Evolutionary conservation across 2,329 filamentous ascomycete species (phyloP).

Genomic region (Parastagonospora avenae): DNA sequence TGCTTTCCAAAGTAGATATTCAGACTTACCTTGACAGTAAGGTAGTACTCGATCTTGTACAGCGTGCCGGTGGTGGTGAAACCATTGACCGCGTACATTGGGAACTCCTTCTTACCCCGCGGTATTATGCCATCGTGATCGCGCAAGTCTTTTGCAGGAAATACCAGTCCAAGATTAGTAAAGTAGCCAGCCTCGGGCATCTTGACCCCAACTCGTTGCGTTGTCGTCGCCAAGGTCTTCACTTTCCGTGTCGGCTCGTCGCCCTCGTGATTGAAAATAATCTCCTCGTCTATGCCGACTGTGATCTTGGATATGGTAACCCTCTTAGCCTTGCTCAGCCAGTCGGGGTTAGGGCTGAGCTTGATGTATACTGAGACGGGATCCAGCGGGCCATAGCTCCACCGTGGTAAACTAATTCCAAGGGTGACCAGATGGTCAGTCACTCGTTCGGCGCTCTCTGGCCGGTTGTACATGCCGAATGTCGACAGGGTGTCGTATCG

Average conservation of each 20-base stretch:
- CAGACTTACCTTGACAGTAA: slow-evolving; percentile 80
- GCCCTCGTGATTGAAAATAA: slow-evolving; percentile 97
- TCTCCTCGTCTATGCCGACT: slow-evolving; percentile 92
- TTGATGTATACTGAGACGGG: slow-evolving; percentile 97
- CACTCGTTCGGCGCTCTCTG: slow-evolving; percentile 83
- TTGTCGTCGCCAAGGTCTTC: slow-evolving; percentile 84
- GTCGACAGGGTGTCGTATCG: slow-evolving; percentile 97
- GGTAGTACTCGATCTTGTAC: slow-evolving; percentile 98
- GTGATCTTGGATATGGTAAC: slow-evolving; percentile 95
- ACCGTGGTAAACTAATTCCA: slow-evolving; percentile 88
- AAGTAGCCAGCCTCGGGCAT: slow-evolving; percentile 91
- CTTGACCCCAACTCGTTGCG: slow-evolving; percentile 79
- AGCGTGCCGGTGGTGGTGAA: slow-evolving; percentile 94
- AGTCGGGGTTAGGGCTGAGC: slow-evolving; percentile 88
- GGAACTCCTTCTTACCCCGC: slow-evolving; percentile 83
- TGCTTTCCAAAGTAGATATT: not conserved
- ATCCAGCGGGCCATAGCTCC: slow-evolving; percentile 95
- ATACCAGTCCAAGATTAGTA: slow-evolving; percentile 88
- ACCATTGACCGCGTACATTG: slow-evolving; percentile 82
- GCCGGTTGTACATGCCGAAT: slow-evolving; percentile 99
- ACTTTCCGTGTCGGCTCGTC: slow-evolving; percentile 91
- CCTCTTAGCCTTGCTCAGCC: slow-evolving; percentile 85
- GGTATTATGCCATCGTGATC: slow-evolving; percentile 88
- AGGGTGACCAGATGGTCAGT: slow-evolving; percentile 90
- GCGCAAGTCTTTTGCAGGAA: slow-evolving; percentile 85